These are phyloP conservation scores for Eutrema heterophyllum DNA, from an alignment of 345 rosid species.

Conservation along the genomic window DNA sequence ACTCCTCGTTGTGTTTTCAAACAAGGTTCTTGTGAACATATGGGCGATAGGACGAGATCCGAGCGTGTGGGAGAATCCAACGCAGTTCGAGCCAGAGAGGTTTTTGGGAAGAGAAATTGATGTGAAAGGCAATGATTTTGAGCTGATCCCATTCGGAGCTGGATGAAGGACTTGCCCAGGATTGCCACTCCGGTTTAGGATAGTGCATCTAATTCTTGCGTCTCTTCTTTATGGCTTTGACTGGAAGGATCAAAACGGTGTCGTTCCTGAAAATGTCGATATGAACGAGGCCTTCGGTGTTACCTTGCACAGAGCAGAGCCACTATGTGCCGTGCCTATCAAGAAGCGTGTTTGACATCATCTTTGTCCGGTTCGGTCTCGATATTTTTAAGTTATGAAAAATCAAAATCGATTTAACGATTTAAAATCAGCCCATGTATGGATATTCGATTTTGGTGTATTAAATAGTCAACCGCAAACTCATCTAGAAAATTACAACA, in stretches of 20 bases:
- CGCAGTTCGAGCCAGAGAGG: slow-evolving; percentile 27
- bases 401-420: background rate
- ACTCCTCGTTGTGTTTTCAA: background rate
- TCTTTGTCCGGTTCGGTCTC: background rate
- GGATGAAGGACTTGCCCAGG: slow-evolving; percentile 29
- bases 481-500: background rate
- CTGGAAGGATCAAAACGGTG: slow-evolving; percentile 30
- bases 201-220: slow-evolving; percentile 41
- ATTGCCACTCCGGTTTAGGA: slow-evolving; percentile 34
- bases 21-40: slow-evolving; percentile 24
- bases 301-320: slow-evolving; percentile 24
- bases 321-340: slow-evolving; percentile 16
- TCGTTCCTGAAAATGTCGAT: slow-evolving; percentile 31
- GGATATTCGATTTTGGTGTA: background rate
- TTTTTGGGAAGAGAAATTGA: slow-evolving; percentile 4
- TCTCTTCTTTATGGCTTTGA: slow-evolving; percentile 36
- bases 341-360: slow-evolving; percentile 13
- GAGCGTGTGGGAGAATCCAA: slow-evolving; percentile 24
- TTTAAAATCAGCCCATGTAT: background rate
- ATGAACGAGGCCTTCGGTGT: slow-evolving; percentile 28
- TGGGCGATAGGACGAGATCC: slow-evolving; percentile 39
- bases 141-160: slow-evolving; percentile 21
- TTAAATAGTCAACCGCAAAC: background rate
- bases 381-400: background rate
- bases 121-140: slow-evolving; percentile 24